Base-by-base conservation (phyloP, 192 early-diverging fungal genomes). In the Podila minutissima region DNA sequence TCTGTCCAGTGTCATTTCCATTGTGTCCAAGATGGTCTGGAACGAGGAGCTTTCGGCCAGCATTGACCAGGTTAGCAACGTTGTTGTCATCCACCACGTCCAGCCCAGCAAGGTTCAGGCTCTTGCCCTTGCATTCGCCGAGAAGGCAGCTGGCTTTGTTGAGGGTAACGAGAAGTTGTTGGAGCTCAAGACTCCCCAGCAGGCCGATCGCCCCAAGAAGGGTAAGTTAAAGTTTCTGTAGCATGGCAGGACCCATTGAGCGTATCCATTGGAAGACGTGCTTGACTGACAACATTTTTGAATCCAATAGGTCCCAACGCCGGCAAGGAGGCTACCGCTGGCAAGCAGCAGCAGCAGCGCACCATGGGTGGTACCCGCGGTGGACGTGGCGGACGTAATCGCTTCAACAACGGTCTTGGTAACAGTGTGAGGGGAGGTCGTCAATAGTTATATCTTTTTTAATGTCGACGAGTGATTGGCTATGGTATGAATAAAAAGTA, bases 11-110 rank as follows among this genome's bases (percentile, higher is more conserved):
- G 95, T 97, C 31, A 83, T 92, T 67, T 76, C 91, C 10, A 91
- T 97, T 74, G 87, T 98, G 12, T 89, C 96, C 59, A 94, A 96
- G 87, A 95, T 99, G 96, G 95, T 99, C 72, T 95, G 93, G 85
- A 90, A 91, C 75, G 94, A 95, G 73, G 96, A 99, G 85, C 82
- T 99, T 29, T 84, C 91, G 55, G 98, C 95, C 38, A 93, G 92
- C 35, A 87, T 99, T 61, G 94, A 97, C 83, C 93, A 95, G 76
- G 92, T 95, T 38, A 87, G 86, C 50, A 89, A 92, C 60, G 90
- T 89, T 61, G 87, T 99, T 64, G 89, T 96, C 26, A 86, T 99
- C 63, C 91, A 96, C 84, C 91, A 90, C 83, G 90, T 93, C 74
- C 90, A 89, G 63, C 83, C 87, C 61, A 91, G 89, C 59, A 89